Base-by-base conservation (phyloP, 345 rosid genomes). In the Bretschneidera sinensis region DNA sequence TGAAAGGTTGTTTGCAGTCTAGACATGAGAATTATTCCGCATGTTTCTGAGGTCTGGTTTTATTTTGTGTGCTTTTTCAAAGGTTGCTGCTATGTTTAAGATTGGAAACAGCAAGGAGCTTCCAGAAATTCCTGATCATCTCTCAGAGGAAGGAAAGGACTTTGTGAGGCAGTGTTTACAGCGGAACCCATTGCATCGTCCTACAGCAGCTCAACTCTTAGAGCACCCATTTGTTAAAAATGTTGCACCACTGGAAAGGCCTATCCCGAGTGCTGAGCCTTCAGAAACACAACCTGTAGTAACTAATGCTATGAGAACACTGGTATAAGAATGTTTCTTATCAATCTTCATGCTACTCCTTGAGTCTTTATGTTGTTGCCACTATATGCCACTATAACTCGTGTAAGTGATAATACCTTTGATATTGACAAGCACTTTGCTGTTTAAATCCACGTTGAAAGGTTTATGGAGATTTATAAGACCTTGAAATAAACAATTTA, bases 71-170 rank as follows among this genome's bases (percentile, higher is more conserved):
- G 21, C 31, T 53, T 57, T 34, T 61, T 17, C 53, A 35, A 64
- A 84, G 89, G 89, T 81, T 66, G 82, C 89, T 71, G 96, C 96
- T 51, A 77, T 88, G 89, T 88, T 88, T 72, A 88, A 88, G 79
- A 88, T 88, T 57, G 96, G 96, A 62, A 88, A 85, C 74, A 81
- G 96, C 68, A 88, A 85, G 82, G 92, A 85, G 71, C 92, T 88
- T 66, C 96, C 96, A 22, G 74, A 77, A 33, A 81, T 88, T 70
- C 96, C 96, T 39, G 87, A 78, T 69, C 72, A 71, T 74, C 85
- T 88, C 64, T 85, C 96, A 19, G 86, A 80, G 43, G 89, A 85
- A 8, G 96, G 88, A 14, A 85, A 83, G 72, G 88, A 88, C 70
- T 88, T 88, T 71, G 88, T 88, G 48, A 80, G 76, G 64, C 74